Evolutionary conservation across 1,284 basidiomycete species (phyloP), one percentile per base, ranked within the genome.

Genomic region (Heterobasidion irregulare): DNA sequence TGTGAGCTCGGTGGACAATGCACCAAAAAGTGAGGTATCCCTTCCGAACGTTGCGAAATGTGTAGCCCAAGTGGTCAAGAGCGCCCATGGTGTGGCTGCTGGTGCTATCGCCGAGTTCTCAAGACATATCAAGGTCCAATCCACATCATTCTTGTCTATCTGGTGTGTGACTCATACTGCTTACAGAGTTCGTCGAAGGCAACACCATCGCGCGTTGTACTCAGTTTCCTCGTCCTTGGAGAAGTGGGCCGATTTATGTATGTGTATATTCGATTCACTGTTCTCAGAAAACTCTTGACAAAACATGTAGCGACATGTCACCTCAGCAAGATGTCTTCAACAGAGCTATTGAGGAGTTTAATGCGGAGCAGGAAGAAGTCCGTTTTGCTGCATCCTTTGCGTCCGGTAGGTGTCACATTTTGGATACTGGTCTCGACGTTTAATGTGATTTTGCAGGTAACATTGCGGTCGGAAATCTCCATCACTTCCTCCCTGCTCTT

Each of bases 381-480:
- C 79, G 92, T 49, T 83, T 88, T 48, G 90, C 94, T 45, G 94
- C 94, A 47, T 91, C 94, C 0, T 96, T 96, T 64, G 92, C 94
- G 48, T 90, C 92, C 44, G 93, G 92, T 86, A 62, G 61, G 78
- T 65, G 13, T 16, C 15, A 26, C 26, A 26, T 32, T 6, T 32
- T 26, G 47, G n/a, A 15, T 48, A 7, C 33, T 26, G 7, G 6
- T 41, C 19, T 19, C 33, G 8, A 13, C 9, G 19, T 7, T 50
- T 49, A 18, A 34, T 50, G 2, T 33, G 33, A 33, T 50, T 47
- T 34, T 57, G 48, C 65, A 86, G 94, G 94, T 41, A 98, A 97
- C 68, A 92, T 99, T 59, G 89, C 95, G 6, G 93, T 97, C 36
- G 95, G 95, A 2, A 93, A 93, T 58, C 76, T 94, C 13, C 80